Base-by-base conservation (phyloP, 176 grass and related monocot genomes). In the bread wheat (Triticum aestivum) region DNA sequence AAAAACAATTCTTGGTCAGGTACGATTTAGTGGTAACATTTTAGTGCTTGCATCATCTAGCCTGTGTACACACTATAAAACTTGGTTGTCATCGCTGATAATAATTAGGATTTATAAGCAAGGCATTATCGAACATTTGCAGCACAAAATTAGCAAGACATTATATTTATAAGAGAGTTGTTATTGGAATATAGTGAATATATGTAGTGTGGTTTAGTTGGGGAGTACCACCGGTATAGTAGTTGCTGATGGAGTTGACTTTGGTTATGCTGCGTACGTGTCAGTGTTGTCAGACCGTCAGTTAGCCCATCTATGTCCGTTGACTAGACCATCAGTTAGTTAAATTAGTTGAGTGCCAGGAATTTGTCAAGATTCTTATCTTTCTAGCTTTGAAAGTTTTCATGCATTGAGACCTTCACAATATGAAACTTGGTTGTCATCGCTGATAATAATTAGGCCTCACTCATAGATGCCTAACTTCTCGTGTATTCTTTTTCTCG, bases 221-320 rank as follows among this genome's bases (percentile, higher is more conserved):
- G 10, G 30, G 30, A 32, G 29, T 80, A 45, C 37, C 26, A 51
- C 42, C 5, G 18, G 79, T 59, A 58, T 45, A 65, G 66, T 23
- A 77, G 73, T 62, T 83, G 74, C 7, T 7, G 64, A 26, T 64
- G 73, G 38, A 64, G 23, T 32, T 29, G 64, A 56, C 23, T 61
- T 72, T n/a, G 41, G 24, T 81, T 85, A 13, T 73, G 76, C 34
- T 51, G 24, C 33, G 47, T 51, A 0, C 18, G 62, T 64, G 65
- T 52, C 17, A 74, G 67, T 17, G 47, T 4, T 14, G 47, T 11
- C 8, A 5, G 10, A 11, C 11, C 39, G 56, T 82, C 37, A 62
- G 73, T 79, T 86, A 9, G 23, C 21, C 73, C 65, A 73, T 87
- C 79, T 73, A 72, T 70, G 65, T 90, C 41, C 5, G 66, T 56